A percentile compares a stretch with the other conserved stretches of the same genome.
These are phyloP conservation scores for Geotrichum carabidarum DNA, from an alignment of 1,139 yeast genomes.

Conservation along the genomic window DNA sequence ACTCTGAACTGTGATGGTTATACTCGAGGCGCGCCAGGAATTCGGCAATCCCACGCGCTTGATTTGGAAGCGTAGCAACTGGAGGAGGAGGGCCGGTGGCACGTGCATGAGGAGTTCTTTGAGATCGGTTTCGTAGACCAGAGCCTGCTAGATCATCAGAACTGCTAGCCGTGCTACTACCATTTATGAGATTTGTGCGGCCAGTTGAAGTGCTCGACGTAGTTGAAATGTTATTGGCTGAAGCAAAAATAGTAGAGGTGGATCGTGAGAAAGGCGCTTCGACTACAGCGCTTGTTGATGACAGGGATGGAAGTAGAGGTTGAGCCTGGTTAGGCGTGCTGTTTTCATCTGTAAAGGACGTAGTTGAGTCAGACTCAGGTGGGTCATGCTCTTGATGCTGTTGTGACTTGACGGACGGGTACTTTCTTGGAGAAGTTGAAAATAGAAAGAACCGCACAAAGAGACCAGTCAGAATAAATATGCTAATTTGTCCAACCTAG, in stretches of 20 bases:
- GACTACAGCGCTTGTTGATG: neutral
- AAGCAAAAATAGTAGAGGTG: neutral
- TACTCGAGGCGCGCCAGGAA: neutral
- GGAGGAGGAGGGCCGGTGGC: constrained; percentile 17
- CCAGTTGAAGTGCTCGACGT: neutral
- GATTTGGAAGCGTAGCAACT: constrained; percentile 11
- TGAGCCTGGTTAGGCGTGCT: neutral
- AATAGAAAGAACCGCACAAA: constrained; percentile 85
- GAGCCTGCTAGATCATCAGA: neutral
- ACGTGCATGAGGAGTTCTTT: neutral
- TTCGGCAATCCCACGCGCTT: neutral
- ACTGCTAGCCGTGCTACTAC: neutral
- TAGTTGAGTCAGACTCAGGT: constrained; percentile 18
- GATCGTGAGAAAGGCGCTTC: constrained; percentile 9
- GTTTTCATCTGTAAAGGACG: neutral
- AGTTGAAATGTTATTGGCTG: neutral
- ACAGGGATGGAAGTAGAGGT: neutral
- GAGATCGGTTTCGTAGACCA: neutral
- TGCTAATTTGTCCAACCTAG: constrained; percentile 69
- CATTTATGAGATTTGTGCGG: neutral
- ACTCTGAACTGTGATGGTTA: constrained; percentile 65
- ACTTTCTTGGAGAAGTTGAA: constrained; percentile 54
- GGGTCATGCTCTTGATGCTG: constrained; percentile 17
- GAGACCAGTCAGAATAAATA: constrained; percentile 61
- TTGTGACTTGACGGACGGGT: constrained; percentile 9